Base-by-base conservation (phyloP, 2,329 filamentous ascomycete genomes). In the Samsoniella hepiali region DNA sequence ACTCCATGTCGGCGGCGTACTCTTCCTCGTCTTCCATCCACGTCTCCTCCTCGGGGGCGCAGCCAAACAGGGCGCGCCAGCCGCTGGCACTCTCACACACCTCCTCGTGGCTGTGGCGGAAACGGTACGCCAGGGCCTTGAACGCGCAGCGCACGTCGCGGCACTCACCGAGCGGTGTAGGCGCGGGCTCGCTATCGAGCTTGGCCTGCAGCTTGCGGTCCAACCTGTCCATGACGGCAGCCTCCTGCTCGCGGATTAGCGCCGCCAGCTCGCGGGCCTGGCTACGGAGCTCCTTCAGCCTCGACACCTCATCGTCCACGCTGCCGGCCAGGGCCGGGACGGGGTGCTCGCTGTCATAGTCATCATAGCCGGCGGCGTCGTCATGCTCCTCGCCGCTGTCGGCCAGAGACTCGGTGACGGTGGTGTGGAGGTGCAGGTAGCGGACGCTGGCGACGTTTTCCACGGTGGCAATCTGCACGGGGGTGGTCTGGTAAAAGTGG, bases 401-500 rank as follows among this genome's bases (percentile, higher is more conserved):
- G 58, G 53, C 54, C 40, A 58, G 32, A 15, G 57, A 49, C 45
- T 67, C 53, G 38, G 62, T 58, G 29, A 62, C 50, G 44, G 53
- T 54, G 27, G 64, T 64, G 59, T 61, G 60, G 29, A 68, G 63
- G 11, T 66, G 65, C 32, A 67, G 65, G 64, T 65, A 68, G 62
- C 67, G 70, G 62, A 76, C 68, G n/a, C 73, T 73, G 27, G 73
- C 74, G 27, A 76, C 74, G 5, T 76, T 77, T 53, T 79, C 75
- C 61, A 83, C 72, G 9, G 77, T 74, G 40, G 78, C 70, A 36
- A 84, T 75, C 53, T 75, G 72, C 27, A 76, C 73, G 0, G 81
- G 78, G 2, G 70, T 67, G 6, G 74, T 76, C 68, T 84, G 82
- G 67, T 76, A 77, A 69, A 84, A 83, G 17, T 76, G 74, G 62